A percentile compares a stretch with the other conserved stretches of the same genome.
These are phyloP conservation scores for Verticillium dahliae DNA, from an alignment of 2,329 filamentous ascomycete genomes.

Conservation along the genomic window DNA sequence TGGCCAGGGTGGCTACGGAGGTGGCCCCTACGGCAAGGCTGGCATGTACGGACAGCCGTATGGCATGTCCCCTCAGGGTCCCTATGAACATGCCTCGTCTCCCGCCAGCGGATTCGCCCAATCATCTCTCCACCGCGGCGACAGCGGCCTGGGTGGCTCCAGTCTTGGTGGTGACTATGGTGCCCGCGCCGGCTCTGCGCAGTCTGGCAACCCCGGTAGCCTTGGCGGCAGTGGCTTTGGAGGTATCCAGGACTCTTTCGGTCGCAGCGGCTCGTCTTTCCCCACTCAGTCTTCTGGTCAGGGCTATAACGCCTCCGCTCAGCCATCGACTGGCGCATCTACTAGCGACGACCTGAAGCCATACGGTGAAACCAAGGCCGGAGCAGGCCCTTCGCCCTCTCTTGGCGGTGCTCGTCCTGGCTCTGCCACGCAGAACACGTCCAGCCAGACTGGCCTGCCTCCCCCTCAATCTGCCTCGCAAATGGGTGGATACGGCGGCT, in stretches of 20 bases:
- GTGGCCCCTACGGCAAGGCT: constrained; percentile 48
- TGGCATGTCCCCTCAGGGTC: constrained; percentile 47
- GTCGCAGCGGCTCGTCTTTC: constrained; percentile 45
- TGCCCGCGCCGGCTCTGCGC: constrained; percentile 41
- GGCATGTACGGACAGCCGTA: constrained; percentile 48
- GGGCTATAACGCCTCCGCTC: constrained; percentile 43
- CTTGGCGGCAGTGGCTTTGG: constrained; percentile 43
- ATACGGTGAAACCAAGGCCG: constrained; percentile 49
- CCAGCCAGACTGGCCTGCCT: constrained; percentile 45
- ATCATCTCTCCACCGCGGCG: constrained; percentile 44
- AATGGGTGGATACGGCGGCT: constrained; percentile 49
- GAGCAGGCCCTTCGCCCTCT: constrained; percentile 49
- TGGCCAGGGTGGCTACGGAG: constrained; percentile 41
- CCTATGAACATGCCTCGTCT: constrained; percentile 49
- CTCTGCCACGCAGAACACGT: constrained; percentile 48
- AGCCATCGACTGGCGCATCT: constrained; percentile 34
- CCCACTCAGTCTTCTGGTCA: constrained; percentile 43
- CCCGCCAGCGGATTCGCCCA: constrained; percentile 48
- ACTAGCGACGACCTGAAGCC: constrained; percentile 51
- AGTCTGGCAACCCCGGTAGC: constrained; percentile 42
- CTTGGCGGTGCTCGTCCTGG: constrained; percentile 50
- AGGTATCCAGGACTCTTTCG: constrained; percentile 48
- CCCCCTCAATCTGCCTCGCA: constrained; percentile 48
- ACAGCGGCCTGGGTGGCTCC: constrained; percentile 37
- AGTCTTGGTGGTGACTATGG: constrained; percentile 48